Evolutionary conservation across 2,329 filamentous ascomycete genomes (phyloP), one percentile per base, ranked within the genome.

Genomic region (Pseudogymnoascus sp.): DNA sequence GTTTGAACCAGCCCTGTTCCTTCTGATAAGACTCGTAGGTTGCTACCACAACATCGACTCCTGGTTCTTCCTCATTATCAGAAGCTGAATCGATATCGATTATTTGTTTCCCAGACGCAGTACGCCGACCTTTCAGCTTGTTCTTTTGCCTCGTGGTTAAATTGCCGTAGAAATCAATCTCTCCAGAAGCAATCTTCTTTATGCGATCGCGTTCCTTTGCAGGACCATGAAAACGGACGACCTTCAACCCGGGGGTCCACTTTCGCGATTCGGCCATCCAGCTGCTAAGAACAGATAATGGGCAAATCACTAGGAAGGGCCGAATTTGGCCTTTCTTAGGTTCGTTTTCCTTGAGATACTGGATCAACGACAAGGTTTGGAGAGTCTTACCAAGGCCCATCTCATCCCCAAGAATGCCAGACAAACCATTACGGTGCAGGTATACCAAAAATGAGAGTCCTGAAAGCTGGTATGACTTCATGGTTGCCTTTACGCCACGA

Each of bases 371-470:
- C 15, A 79, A 66, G 0, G 76, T 78, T 63, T 79, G 77, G 7
- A 79, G 66, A 0, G 77, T 79, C 67, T 79, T 79, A 23, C 77
- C 77, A 3, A 79, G 69, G 18, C 77, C 77, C 77, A 79, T 79
- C 59, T 79, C 77, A 58, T 79, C 76, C 15, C 76, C 77, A 2
- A 79, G 65, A 35, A 79, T 76, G 5, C 73, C 71, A 7, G 74
- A 73, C 63, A 76, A 69, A 59, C 74, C 74, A 61, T 78, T 77
- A 2, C 71, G 67, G 62, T 77, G 72, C 60, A 77, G 71, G 63
- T 77, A 74, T 0, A 77, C 65, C 6, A 81, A 71, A 64, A 79
- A 80, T 0, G 76, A 77, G 0, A 81, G 68, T 0, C 78, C 79
- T 3, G 76, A 73, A 0, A 80, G 66, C 61, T 80, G 79, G 52